These are phyloP conservation scores for Candida awuae DNA, from an alignment of 805 yeast genomes.

Conservation along the genomic window DNA sequence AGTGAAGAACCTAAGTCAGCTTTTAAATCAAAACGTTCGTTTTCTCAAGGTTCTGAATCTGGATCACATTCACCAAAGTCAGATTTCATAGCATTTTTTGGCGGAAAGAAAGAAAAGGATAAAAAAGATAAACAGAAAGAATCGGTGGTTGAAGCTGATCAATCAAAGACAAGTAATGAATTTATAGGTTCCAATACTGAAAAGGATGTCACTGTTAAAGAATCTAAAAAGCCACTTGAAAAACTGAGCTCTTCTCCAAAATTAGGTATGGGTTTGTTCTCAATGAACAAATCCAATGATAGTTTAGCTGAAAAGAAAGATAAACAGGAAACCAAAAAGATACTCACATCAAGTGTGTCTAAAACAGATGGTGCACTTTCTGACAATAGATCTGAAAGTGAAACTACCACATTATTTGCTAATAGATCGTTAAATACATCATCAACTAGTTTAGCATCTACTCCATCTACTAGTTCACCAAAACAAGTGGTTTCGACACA, in stretches of 20 bases:
- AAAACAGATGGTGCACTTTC: too few species aligned
- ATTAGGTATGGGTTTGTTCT: constrained; percentile 7
- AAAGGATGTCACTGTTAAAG: neutral
- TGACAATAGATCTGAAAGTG: neutral
- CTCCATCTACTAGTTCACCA: neutral
- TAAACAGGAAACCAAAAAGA: neutral
- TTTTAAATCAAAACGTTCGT: constrained; percentile 6
- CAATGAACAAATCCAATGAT: constrained; percentile 8
- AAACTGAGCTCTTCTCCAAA: constrained; percentile 6
- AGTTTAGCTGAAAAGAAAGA: constrained; percentile 1
- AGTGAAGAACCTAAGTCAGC: constrained; percentile 2
- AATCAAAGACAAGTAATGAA: neutral
- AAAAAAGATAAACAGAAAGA: neutral
- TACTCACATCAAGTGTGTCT: neutral
- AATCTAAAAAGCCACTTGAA: neutral
- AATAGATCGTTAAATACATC: neutral
- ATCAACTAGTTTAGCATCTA: neutral
- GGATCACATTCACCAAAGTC: constrained; percentile 7
- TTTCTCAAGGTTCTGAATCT: constrained; percentile 8
- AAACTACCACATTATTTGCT: neutral
- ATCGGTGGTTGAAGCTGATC: neutral
- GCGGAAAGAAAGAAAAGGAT: constrained; percentile 5
- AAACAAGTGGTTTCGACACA: neutral
- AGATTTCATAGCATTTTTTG: constrained; percentile 14
- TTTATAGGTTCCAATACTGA: neutral